A percentile compares a stretch with the other conserved stretches of the same genome.
phyloP scores from a whole-genome alignment of 2,329 filamentous ascomycete genomes.

The Ascochyta koolunga region DNA sequence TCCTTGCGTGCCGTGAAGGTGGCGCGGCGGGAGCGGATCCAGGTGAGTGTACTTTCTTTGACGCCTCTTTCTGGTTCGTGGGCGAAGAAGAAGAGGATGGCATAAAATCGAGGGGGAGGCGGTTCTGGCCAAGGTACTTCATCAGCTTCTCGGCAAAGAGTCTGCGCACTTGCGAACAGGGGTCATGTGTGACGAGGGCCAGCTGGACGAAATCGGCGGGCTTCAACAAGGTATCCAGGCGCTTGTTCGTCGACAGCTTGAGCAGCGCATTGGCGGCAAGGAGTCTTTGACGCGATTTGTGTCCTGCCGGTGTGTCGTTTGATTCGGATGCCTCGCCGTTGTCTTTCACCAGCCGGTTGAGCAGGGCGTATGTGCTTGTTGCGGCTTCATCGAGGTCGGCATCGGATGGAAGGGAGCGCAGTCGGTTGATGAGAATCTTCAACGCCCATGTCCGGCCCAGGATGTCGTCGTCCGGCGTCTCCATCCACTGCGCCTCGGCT shows the following conservation, averaged over 20 bases:
- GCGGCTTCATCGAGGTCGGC: conserved; percentile 58
- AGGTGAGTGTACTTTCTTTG: conserved; percentile 78
- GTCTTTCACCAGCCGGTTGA: conserved; percentile 75
- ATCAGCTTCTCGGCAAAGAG: conserved; percentile 85
- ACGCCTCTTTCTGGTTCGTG: conserved; percentile 83
- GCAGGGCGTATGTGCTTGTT: conserved; percentile 74
- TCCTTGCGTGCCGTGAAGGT: conserved; percentile 62
- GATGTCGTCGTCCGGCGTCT: conserved; percentile 77
- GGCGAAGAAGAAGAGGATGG: conserved; percentile 86
- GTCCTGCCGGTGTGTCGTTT: conserved; percentile 72
- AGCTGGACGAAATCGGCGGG: conserved; percentile 80
- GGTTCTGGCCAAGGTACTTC: conserved; percentile 81
- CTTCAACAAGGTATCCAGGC: conserved; percentile 76
- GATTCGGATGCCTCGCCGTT: conserved; percentile 82
- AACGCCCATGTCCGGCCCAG: conserved; percentile 83
- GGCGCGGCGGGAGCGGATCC: conserved; percentile 82
- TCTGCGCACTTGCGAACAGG: conserved; percentile 72
- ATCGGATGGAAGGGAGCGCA: conserved; percentile 65
- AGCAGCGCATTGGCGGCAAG: conserved; percentile 78
- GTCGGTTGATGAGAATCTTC: conserved; percentile 83
- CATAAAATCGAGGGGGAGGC: conserved; percentile 81
- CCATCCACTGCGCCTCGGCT: conserved; percentile 59
- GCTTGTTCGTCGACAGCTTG: conserved; percentile 80
- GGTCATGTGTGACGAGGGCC: conserved; percentile 81
- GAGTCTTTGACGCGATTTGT: conserved; percentile 81